Evolutionary conservation across 2,329 filamentous ascomycete species (phyloP).

Genomic region (Fusarium pseudograminearum): DNA sequence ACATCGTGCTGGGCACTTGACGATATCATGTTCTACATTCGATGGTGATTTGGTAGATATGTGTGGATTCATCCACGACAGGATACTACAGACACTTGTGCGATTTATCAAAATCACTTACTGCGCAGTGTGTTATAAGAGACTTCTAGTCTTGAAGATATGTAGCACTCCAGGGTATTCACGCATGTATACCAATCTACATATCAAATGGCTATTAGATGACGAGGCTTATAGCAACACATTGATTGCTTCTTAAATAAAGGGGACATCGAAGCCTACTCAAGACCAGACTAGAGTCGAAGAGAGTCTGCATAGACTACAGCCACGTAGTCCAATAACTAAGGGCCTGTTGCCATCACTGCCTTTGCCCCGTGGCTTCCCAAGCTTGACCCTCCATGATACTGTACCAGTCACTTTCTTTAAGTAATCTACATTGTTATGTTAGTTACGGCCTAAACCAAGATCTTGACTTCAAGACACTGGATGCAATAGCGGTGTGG

Average conservation of each 20-base stretch:
- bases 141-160: background rate
- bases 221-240: background rate
- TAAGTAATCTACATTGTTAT: background rate
- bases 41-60: background rate
- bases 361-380: background rate
- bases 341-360: background rate
- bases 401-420: background rate
- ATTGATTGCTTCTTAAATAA: background rate
- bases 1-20: background rate
- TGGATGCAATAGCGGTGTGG: background rate
- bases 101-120: background rate
- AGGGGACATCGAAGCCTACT: background rate
- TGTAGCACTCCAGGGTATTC: background rate
- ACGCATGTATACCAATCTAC: background rate
- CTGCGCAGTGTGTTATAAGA: background rate
- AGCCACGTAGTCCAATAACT: background rate
- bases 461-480: background rate
- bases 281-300: background rate
- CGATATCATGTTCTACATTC: background rate
- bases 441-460: background rate
- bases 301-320: background rate
- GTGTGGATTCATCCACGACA: background rate
- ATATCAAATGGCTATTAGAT: background rate
- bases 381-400: background rate
- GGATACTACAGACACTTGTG: background rate